Conservation (phyloP, 495 filamentous ascomycete genomes). For the Evernia prunastri region DNA sequence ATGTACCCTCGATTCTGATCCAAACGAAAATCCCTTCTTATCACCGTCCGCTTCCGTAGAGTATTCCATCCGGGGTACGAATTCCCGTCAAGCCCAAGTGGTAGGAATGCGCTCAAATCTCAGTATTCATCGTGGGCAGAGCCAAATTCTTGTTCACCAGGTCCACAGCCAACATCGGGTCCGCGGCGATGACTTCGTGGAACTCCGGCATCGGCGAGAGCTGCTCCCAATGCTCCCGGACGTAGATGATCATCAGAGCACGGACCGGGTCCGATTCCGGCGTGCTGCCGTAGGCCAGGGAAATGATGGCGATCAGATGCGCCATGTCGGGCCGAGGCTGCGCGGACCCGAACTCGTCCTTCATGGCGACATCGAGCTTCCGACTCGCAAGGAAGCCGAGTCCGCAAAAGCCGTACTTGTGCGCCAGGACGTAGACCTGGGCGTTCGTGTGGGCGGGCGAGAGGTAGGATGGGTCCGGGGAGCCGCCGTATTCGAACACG, state of each 20-base stretch:
- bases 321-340: too few species aligned
- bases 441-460: not conserved
- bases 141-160: not conserved
- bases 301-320: not conserved
- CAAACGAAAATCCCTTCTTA: too few species aligned
- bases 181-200: slow-evolving; percentile 4
- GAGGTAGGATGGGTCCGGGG: not conserved
- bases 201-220: not conserved
- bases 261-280: slow-evolving; percentile 4
- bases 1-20: too few species aligned
- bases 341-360: too few species aligned
- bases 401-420: slow-evolving; percentile 10
- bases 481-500: slow-evolving; percentile 10
- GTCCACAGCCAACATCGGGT: not conserved
- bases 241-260: not conserved
- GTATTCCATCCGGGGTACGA: not conserved
- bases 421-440: slow-evolving; percentile 7
- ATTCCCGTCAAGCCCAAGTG: not conserved
- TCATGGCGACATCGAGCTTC: slow-evolving; percentile 4
- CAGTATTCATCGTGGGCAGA: not conserved
- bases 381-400: slow-evolving; percentile 2
- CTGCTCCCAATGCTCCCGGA: not conserved
- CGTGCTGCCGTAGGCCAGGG: not conserved
- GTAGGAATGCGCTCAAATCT: not conserved
- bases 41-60: too few species aligned